Evolutionary conservation across 768 basidiomycete genomes (phyloP).

Genomic region (Trametes cubensis): DNA sequence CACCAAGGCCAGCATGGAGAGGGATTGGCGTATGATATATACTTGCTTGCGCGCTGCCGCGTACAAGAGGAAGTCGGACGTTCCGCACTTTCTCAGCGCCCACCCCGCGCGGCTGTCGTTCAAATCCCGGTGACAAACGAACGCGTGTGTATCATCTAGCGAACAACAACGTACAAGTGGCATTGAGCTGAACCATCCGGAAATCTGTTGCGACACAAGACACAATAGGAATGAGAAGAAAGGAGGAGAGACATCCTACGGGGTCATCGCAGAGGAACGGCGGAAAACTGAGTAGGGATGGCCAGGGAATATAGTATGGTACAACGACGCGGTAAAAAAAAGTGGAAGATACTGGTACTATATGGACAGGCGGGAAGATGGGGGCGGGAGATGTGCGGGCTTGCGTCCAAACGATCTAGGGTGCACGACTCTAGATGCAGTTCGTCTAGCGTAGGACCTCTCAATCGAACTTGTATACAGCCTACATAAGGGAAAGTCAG

Average conservation of each 20-base stretch:
- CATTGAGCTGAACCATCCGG: slow-evolving; percentile 11
- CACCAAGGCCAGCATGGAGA: too few species aligned
- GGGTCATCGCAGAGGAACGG: neutral
- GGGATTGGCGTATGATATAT: too few species aligned
- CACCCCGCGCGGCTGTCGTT: too few species aligned
- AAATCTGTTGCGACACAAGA: neutral
- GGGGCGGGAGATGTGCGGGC: neutral
- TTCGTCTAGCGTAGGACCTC: neutral
- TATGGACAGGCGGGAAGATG: neutral
- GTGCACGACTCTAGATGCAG: neutral
- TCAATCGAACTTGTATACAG: slow-evolving; percentile 21
- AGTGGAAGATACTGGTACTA: neutral
- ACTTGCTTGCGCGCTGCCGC: too few species aligned
- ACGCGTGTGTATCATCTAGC: neutral
- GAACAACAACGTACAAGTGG: slow-evolving; percentile 9
- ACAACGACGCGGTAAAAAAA: neutral
- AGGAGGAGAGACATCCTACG: neutral
- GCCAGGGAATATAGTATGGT: slow-evolving; percentile 11
- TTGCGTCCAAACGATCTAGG: neutral
- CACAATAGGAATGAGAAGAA: neutral
- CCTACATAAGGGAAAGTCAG: neutral
- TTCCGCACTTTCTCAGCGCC: too few species aligned
- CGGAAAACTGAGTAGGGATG: neutral
- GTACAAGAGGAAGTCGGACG: too few species aligned
- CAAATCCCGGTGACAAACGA: neutral